These are phyloP conservation scores for Monascus purpureus DNA, from an alignment of 495 filamentous ascomycete species.

Conservation along the genomic window DNA sequence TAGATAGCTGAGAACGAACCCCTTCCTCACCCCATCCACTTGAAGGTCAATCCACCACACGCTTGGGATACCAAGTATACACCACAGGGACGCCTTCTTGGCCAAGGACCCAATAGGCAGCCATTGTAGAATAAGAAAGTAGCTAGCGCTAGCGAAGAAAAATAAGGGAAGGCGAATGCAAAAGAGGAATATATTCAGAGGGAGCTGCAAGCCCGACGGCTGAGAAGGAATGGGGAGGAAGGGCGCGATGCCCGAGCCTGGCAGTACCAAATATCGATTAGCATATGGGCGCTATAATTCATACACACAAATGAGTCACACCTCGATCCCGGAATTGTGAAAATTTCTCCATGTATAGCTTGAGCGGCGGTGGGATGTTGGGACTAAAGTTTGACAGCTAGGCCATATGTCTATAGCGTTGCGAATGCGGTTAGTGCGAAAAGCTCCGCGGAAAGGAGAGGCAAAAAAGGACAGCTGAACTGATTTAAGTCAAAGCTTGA, in stretches of 20 bases:
- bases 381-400: too few relatives aligned
- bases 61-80: slow-evolving; percentile 69
- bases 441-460: too few relatives aligned
- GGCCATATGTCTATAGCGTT: too few relatives aligned
- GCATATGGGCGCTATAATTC: too few relatives aligned
- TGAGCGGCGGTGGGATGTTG: neutral
- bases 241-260: slow-evolving; percentile 91
- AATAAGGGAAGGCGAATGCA: slow-evolving; percentile 68
- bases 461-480: neutral
- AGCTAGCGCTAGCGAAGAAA: slow-evolving; percentile 46
- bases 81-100: slow-evolving; percentile 78
- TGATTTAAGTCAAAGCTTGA: neutral
- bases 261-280: too few relatives aligned
- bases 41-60: slow-evolving; percentile 98
- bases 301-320: too few relatives aligned
- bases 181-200: slow-evolving; percentile 59
- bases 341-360: slow-evolving; percentile 76
- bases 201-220: slow-evolving; percentile 42
- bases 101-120: slow-evolving; percentile 66
- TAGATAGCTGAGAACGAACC: slow-evolving; percentile 27
- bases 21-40: slow-evolving; percentile 87
- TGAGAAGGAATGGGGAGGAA: slow-evolving; percentile 69
- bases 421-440: too few relatives aligned
- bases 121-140: slow-evolving; percentile 75
- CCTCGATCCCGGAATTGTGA: slow-evolving; percentile 93